A percentile compares a stretch with the other conserved stretches of the same genome.
These are phyloP conservation scores for Aspergillus amoenus DNA, from an alignment of 2,329 filamentous ascomycete species.

Conservation along the genomic window DNA sequence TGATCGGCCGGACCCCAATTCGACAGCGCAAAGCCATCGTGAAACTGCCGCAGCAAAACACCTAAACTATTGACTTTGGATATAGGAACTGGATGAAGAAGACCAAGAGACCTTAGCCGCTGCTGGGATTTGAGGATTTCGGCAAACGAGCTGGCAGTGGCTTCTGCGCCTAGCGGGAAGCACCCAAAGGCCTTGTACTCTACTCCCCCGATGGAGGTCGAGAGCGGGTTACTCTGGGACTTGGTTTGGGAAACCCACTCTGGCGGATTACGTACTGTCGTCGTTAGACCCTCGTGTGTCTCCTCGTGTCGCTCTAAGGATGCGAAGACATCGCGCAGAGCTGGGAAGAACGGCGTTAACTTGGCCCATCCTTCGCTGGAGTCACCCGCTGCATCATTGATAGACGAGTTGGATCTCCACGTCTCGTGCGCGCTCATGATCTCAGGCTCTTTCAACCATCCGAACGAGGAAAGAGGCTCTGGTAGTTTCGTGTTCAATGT, in stretches of 20 bases:
- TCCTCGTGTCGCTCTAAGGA: conserved; percentile 23
- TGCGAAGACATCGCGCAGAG: conserved; percentile 24
- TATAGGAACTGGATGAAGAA: conserved; percentile 41
- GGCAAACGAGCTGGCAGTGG: conserved; percentile 42
- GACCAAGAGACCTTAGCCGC: conserved; percentile 40
- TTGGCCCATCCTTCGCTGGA: conserved; percentile 25
- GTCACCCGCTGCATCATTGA: conserved; percentile 16
- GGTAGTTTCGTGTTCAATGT: conserved; percentile 28
- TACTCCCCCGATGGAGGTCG: conserved; percentile 37
- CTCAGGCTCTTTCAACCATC: conserved; percentile 48
- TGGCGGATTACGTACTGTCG: conserved; percentile 28
- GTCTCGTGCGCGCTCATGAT: conserved; percentile 45
- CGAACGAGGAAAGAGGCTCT: conserved; percentile 47
- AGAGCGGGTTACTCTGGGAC: conserved; percentile 37
- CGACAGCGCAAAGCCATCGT: conserved; percentile 25
- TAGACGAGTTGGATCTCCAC: conserved; percentile 38
- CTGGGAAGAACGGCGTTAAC: conserved; percentile 28
- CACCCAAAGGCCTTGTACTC: conserved; percentile 45
- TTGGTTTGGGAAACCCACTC: conserved; percentile 34
- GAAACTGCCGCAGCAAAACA: conserved; percentile 30
- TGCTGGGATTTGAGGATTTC: conserved; percentile 47
- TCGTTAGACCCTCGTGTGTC: conserved; percentile 6
- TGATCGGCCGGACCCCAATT: conserved; percentile 20
- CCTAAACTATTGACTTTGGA: conserved; percentile 37
- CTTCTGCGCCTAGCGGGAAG: conserved; percentile 48